Conservation (phyloP, 1,139 yeast species). For the Kurtzmaniella natalensis region DNA sequence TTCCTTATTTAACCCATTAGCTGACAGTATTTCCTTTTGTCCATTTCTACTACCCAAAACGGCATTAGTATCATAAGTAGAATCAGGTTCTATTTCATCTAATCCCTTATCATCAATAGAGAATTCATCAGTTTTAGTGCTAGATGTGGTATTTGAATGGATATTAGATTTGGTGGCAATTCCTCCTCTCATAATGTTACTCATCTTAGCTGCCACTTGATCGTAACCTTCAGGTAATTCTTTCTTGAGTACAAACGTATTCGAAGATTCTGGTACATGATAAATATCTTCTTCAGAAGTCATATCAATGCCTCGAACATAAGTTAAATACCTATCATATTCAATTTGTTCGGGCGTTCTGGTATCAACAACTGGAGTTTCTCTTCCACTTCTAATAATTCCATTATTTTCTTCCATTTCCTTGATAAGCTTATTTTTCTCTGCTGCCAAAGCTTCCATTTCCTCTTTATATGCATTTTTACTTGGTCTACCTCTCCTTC, state of each 20-base stretch:
- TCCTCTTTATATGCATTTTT: constrained; percentile 2
- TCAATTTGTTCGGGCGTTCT: constrained; percentile 7
- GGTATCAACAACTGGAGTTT: constrained; percentile 12
- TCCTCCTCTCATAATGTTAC: constrained; percentile 7
- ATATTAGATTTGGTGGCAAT: too few relatives aligned
- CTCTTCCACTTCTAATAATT: constrained; percentile 7
- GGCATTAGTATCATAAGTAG: constrained; percentile 5
- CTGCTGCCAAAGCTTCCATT: constrained; percentile 1
- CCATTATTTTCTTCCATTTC: constrained; percentile 1
- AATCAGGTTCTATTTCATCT: neutral
- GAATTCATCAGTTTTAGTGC: neutral
- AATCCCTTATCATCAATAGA: neutral
- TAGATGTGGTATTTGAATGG: neutral
- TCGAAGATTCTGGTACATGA: too few relatives aligned
- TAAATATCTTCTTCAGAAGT: neutral
- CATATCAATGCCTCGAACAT: neutral
- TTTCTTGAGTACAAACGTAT: constrained; percentile 3
- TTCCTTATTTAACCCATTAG: constrained; percentile 24
- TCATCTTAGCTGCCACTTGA: constrained; percentile 7
- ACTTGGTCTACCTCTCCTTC: constrained; percentile 3
- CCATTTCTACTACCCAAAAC: constrained; percentile 7
- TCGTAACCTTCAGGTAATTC: constrained; percentile 5
- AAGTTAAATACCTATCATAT: constrained; percentile 10
- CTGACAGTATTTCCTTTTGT: constrained; percentile 18
- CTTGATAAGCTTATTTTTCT: neutral